Conservation (phyloP, 768 basidiomycete species). For the Boletus subparvulus region DNA sequence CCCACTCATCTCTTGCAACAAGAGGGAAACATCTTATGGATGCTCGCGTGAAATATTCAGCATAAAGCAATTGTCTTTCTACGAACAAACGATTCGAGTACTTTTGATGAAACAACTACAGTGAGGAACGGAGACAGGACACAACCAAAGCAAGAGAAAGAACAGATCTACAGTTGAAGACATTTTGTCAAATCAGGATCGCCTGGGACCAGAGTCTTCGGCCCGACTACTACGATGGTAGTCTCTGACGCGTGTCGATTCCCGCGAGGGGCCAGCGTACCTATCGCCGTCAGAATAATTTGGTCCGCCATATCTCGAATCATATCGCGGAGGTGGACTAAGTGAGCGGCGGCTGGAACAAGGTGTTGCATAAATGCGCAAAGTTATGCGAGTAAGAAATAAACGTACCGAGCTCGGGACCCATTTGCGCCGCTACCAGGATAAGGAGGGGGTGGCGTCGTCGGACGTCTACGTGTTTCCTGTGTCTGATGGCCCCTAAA, state of each 20-base stretch:
- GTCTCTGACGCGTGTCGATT: constrained; percentile 37
- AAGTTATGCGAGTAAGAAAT: background rate
- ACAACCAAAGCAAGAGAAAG: background rate
- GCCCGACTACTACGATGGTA: constrained; percentile 39
- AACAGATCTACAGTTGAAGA: constrained; percentile 5
- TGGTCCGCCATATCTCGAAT: constrained; percentile 54
- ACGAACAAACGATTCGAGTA: constrained; percentile 8
- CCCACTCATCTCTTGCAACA: constrained; percentile 5
- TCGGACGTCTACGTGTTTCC: constrained; percentile 49
- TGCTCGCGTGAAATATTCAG: constrained; percentile 1
- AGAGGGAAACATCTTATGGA: background rate
- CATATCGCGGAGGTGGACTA: constrained; percentile 57
- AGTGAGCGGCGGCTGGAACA: constrained; percentile 63
- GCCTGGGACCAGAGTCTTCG: constrained; percentile 31
- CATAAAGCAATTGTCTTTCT: background rate
- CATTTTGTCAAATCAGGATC: constrained; percentile 20
- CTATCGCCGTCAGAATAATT: constrained; percentile 42
- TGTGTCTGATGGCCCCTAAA: constrained; percentile 18
- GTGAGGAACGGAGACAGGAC: background rate
- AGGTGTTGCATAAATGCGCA: background rate
- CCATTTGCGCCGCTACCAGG: constrained; percentile 45
- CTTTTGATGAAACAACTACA: constrained; percentile 3
- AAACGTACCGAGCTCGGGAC: constrained; percentile 40
- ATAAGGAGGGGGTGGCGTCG: constrained; percentile 53
- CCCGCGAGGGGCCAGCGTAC: constrained; percentile 42